phyloP scores from a whole-genome alignment of 257 asterid species.

The Ophiorrhiza pumila region DNA sequence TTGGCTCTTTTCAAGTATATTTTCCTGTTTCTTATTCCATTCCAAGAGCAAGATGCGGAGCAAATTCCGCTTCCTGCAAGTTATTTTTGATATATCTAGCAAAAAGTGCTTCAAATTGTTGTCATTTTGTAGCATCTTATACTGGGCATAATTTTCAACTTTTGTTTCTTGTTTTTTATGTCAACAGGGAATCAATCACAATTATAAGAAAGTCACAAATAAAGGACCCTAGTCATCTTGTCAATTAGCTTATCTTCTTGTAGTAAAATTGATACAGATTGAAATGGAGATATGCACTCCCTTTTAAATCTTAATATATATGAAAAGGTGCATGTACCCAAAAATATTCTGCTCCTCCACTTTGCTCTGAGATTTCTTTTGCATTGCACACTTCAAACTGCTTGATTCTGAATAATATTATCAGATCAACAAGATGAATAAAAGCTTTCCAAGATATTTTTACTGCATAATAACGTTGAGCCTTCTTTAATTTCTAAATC shows the following conservation, averaged over 20 bases:
- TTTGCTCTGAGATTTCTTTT: too few relatives aligned
- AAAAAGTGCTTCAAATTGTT: background rate
- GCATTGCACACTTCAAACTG: too few relatives aligned
- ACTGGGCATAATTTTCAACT: background rate
- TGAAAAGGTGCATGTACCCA: background rate
- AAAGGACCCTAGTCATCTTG: background rate
- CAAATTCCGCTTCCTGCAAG: background rate
- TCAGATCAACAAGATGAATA: too few relatives aligned
- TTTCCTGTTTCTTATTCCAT: too few relatives aligned
- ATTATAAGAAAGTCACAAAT: background rate
- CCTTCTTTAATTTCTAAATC: background rate
- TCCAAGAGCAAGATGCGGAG: too few relatives aligned
- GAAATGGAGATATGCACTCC: background rate
- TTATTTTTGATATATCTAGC: too few relatives aligned
- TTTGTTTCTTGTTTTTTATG: background rate
- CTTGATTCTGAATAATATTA: too few relatives aligned
- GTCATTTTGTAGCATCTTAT: background rate
- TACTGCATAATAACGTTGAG: background rate
- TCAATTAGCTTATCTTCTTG: background rate
- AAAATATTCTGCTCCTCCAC: background rate
- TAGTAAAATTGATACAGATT: background rate
- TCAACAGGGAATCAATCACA: background rate
- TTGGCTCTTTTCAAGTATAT: too few relatives aligned
- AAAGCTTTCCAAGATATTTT: too few relatives aligned
- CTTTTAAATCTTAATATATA: background rate